Percentiles rank a stretch among this genome's conserved stretches.
phyloP scores from a whole-genome alignment of 2,329 filamentous ascomycete species.

The Magnaporthiopsis rhizophila region DNA sequence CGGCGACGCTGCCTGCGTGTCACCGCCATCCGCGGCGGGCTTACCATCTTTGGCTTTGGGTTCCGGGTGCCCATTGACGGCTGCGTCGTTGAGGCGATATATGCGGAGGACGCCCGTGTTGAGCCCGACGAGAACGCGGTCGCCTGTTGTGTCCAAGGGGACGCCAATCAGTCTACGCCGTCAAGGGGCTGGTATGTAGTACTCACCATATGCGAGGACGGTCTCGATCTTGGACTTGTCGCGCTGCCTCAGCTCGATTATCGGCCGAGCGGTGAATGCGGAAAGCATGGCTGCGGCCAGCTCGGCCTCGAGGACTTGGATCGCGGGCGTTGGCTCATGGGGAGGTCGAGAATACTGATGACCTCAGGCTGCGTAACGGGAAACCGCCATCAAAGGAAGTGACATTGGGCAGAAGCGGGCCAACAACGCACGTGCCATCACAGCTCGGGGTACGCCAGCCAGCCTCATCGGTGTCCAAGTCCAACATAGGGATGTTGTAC shows the following conservation, averaged over 20 bases:
- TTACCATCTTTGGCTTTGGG: conserved; percentile 25
- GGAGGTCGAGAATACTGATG: background rate
- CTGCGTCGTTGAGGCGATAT: conserved; percentile 76
- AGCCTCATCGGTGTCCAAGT: too few species aligned
- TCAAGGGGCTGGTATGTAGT: conserved; percentile 1
- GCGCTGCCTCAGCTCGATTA: conserved; percentile 91
- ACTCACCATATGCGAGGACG: conserved; percentile 75
- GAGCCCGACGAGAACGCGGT: conserved; percentile 84
- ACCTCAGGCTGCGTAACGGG: too few species aligned
- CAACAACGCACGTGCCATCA: too few species aligned
- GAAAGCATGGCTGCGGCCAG: conserved; percentile 70
- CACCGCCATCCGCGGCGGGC: conserved; percentile 13
- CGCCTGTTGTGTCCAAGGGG: conserved; percentile 44
- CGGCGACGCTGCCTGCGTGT: conserved; percentile 14
- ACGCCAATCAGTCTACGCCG: background rate
- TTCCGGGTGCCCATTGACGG: conserved; percentile 26
- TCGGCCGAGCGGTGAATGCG: conserved; percentile 90
- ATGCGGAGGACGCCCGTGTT: conserved; percentile 84
- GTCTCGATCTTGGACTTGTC: conserved; percentile 98
- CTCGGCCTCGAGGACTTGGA: conserved; percentile 18
- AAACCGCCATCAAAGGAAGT: too few species aligned
- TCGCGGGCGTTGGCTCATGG: background rate
- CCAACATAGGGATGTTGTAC: too few species aligned
- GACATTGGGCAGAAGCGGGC: too few species aligned
- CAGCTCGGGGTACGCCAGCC: too few species aligned